phyloP scores from a whole-genome alignment of 192 early-diverging fungal species.

The Cetraspora pellucida region DNA sequence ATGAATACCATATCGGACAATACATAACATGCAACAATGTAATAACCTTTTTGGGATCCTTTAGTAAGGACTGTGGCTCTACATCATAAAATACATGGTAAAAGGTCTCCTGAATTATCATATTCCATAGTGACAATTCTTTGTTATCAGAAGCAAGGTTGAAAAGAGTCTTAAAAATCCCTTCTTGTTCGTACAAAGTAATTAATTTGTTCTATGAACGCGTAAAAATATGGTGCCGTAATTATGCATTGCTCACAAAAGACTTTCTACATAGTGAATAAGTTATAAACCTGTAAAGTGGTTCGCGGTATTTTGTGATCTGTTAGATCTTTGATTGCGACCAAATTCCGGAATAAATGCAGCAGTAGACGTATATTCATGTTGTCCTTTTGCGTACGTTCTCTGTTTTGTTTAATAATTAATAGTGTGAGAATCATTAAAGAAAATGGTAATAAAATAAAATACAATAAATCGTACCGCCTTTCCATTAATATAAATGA shows the following conservation, averaged over 20 bases:
- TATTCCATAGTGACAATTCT: not conserved
- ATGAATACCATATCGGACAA: not conserved
- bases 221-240: not conserved
- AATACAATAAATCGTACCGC: not conserved
- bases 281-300: not conserved
- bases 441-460: not conserved
- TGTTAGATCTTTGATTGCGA: not conserved
- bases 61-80: not conserved
- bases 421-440: not conserved
- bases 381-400: not conserved
- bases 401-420: not conserved
- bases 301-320: not conserved
- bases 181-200: not conserved
- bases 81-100: not conserved
- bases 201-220: not conserved
- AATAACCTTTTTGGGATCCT: not conserved
- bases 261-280: not conserved
- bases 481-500: not conserved
- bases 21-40: not conserved
- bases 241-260: not conserved
- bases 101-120: not conserved
- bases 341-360: not conserved
- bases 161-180: not conserved
- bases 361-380: not conserved
- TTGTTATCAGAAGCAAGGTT: not conserved